These are phyloP conservation scores for Meyerozyma sp. DNA, from an alignment of 1,139 yeast species.

Conservation along the genomic window DNA sequence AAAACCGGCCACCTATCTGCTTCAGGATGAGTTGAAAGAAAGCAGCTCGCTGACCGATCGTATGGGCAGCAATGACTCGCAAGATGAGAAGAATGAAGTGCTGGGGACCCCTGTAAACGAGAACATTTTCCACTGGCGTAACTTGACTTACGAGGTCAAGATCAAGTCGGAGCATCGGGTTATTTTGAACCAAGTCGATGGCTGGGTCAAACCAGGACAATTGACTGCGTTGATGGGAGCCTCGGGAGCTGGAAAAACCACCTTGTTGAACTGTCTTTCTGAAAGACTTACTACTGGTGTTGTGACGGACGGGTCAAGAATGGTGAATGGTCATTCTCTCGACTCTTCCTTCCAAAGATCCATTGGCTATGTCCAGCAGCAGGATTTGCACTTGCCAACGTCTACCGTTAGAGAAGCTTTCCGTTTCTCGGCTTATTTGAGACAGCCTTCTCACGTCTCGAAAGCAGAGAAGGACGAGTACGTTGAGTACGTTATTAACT, in stretches of 20 bases:
- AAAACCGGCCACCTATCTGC: background rate
- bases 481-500: constrained; percentile 8
- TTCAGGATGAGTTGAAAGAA: background rate
- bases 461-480: constrained; percentile 9
- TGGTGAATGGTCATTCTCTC: constrained; percentile 10
- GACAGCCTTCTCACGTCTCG: constrained; percentile 7
- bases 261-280: constrained; percentile 10
- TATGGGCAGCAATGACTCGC: constrained; percentile 4
- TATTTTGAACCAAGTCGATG: constrained; percentile 14
- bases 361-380: constrained; percentile 17
- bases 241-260: constrained; percentile 12
- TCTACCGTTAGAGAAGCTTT: constrained; percentile 11
- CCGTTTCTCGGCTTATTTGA: constrained; percentile 9
- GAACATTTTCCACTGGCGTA: constrained; percentile 15
- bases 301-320: constrained; percentile 8
- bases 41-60: background rate
- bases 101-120: background rate
- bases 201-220: constrained; percentile 17
- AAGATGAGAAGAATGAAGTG: constrained; percentile 4
- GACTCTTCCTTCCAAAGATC: constrained; percentile 38
- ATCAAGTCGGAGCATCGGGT: constrained; percentile 14
- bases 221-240: constrained; percentile 13
- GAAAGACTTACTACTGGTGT: constrained; percentile 9
- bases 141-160: constrained; percentile 13
- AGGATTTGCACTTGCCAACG: constrained; percentile 9